Conservation (phyloP, 352 stramenopile genomes). For the Aphanomyces astaci region DNA sequence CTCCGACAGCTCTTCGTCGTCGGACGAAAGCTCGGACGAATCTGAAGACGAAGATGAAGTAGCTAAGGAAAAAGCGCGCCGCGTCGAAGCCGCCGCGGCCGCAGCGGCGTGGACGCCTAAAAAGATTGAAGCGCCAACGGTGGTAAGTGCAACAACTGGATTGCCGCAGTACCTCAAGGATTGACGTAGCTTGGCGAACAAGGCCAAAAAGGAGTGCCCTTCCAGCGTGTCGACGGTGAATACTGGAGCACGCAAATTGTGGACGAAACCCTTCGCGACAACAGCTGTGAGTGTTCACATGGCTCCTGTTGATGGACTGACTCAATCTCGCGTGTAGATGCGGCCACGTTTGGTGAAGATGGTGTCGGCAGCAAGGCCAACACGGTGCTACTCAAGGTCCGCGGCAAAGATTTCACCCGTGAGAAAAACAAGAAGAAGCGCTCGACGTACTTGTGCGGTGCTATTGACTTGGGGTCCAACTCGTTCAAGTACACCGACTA, state of each 20-base stretch:
- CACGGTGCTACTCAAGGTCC: constrained; percentile 95
- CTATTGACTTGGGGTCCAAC: constrained; percentile 90
- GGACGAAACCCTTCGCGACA: constrained; percentile 94
- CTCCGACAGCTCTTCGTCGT: constrained; percentile 48
- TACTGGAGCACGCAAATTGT: constrained; percentile 90
- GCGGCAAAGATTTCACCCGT: constrained; percentile 99
- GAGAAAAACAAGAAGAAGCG: constrained; percentile 99
- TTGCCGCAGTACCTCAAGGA: constrained; percentile 33
- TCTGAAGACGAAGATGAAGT: constrained; percentile 46
- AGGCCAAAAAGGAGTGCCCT: constrained; percentile 87
- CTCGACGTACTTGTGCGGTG: constrained; percentile 91
- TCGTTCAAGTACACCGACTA: constrained; percentile 88
- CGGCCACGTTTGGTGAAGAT: constrained; percentile 91
- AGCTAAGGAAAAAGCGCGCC: constrained; percentile 71
- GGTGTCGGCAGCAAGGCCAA: constrained; percentile 97
- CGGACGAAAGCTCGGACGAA: constrained; percentile 31
- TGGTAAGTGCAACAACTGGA: background rate
- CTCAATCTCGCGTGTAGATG: constrained; percentile 41
- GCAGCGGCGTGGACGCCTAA: constrained; percentile 87
- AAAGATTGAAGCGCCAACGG: constrained; percentile 51
- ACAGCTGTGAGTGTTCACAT: constrained; percentile 81
- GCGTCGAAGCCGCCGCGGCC: constrained; percentile 73
- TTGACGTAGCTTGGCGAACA: constrained; percentile 26
- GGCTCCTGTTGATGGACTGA: background rate
- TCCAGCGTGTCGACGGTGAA: constrained; percentile 96